Evolutionary conservation across 1,284 basidiomycete species (phyloP), one percentile per base, ranked within the genome.

Genomic region (Tausonia pullulans): DNA sequence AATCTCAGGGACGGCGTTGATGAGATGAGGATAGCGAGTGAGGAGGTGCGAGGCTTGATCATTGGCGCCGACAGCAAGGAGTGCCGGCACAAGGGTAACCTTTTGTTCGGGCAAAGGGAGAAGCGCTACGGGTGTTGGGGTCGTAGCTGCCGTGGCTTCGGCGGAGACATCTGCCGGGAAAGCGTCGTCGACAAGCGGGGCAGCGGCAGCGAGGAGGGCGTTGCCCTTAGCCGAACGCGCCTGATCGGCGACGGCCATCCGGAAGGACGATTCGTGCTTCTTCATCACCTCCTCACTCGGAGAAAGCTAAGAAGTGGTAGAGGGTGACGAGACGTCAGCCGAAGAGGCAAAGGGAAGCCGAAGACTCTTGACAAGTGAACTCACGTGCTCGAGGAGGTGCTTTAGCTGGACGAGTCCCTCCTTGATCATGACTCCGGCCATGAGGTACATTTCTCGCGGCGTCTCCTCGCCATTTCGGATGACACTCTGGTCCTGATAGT

Each of bases 401-500:
- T 89, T 85, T 7, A 95, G 77, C 3, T 85, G 81, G 64, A 98
- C 83, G 71, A 95, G 87, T 0, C 87, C 87, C 74, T 94, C 86
- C 54, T 90, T 86, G 69, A 98, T 87, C 54, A 98, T 79, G 6
- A 98, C 79, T 3, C 94, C 95, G 0, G 93, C 84, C 46, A 88
- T 82, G 57, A 92, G 80, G 71, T 89, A 88, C 14, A 98, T 79
- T 66, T 83, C 86, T 66, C 82, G 83, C 0, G 91, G 88, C 0
- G 84, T 82, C 16, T 53, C 77, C 68, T 77, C 87, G 82, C 14
- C 77, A 74, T 7, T 81, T 79, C 51, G 86, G 84, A 45, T 80
- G 72, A 41, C 79, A 78, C 85, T 87, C 69, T 74, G 69, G 43
- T 67, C 89, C 77, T 91, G 86, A 76, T 95, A 97, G 75, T 88